Evolutionary conservation across 148 eudicot genomes (phyloP).

Genomic region (Camellia sinensis): DNA sequence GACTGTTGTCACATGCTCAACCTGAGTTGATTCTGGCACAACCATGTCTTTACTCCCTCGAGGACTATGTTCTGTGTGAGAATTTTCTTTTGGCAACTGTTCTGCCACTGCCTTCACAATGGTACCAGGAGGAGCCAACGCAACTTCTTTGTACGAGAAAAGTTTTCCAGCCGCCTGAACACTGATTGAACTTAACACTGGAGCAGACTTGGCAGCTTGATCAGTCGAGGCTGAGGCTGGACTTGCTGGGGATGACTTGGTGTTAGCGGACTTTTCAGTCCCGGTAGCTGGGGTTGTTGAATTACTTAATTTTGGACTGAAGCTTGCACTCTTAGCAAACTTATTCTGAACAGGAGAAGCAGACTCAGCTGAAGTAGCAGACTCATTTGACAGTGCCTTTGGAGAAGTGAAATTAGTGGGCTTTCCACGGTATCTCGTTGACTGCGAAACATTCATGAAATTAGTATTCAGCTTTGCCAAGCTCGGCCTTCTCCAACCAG

Average conservation of each 20-base stretch:
- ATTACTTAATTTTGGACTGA: conserved; percentile 49
- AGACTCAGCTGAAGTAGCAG: conserved; percentile 35
- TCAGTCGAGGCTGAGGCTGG: conserved; percentile 54
- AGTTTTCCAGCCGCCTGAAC: conserved; percentile 65
- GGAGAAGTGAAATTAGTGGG: conserved; percentile 54
- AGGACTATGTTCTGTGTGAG: conserved; percentile 21
- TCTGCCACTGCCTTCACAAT: conserved; percentile 77
- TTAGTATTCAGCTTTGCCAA: conserved; percentile 78
- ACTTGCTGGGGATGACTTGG: conserved; percentile 61
- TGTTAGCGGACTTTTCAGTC: conserved; percentile 38
- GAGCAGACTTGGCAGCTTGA: conserved; percentile 45
- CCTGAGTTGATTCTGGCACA: conserved; percentile 25
- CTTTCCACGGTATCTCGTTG: conserved; percentile 53
- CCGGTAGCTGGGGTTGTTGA: conserved; percentile 25
- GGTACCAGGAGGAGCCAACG: conserved; percentile 89
- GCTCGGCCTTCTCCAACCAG: conserved; percentile 62
- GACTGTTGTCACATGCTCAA: conserved; percentile 23
- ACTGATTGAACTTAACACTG: conserved; percentile 41
- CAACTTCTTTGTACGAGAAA: conserved; percentile 97
- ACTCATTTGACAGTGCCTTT: conserved; percentile 44
- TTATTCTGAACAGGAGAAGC: conserved; percentile 45
- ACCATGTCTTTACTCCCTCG: conserved; percentile 17
- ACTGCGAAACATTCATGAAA: conserved; percentile 46
- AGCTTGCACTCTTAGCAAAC: conserved; percentile 58
- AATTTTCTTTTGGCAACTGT: conserved; percentile 44